Evolutionary conservation across 345 rosid species (phyloP), one percentile per base, ranked within the genome.

Genomic region (Cochlearia excelsa): DNA sequence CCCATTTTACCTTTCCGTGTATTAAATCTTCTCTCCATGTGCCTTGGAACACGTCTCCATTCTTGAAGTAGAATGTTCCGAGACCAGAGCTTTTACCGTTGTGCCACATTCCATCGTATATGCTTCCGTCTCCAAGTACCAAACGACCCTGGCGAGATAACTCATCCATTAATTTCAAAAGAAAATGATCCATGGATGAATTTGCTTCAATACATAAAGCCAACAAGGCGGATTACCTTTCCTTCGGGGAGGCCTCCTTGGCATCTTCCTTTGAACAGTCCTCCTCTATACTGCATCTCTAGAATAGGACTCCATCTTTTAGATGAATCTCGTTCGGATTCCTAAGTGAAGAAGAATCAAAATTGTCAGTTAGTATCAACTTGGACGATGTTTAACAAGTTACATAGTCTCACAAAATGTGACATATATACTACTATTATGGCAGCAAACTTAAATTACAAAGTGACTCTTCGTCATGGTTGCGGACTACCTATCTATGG

Each of bases 201-300:
- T 8, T 49, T 7, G 23, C 30, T 41, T 41, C 37, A 40, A 49
- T 8, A 51, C 6, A 40, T 30, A 48, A 30, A 39, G 27, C 48
- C 9, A 31, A 46, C 35, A 59, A 3, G 33, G 26, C 3, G 47
- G 6, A 44, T 34, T 78, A 93, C 99, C 95, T 93, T 93, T 75
- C 97, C 99, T 78, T 93, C 97, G 35, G 99, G 99, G 74, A 93
- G 97, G 69, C 99, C 99, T 48, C 97, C 97, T 74, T 84, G 99
- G 77, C 94, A 88, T 46, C 90, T 68, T 27, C 95, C 98, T 72
- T 55, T 77, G 74, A 84, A 93, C 37, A 79, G 40, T 48, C 97
- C 96, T 68, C 97, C 97, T 76, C 94, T 88, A 76, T 88, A 93
- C 71, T 79, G 84, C 85, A 93, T 86, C 82, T 93, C 89, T 57